phyloP scores from a whole-genome alignment of 805 yeast species.

The Metschnikowia hibisci region DNA sequence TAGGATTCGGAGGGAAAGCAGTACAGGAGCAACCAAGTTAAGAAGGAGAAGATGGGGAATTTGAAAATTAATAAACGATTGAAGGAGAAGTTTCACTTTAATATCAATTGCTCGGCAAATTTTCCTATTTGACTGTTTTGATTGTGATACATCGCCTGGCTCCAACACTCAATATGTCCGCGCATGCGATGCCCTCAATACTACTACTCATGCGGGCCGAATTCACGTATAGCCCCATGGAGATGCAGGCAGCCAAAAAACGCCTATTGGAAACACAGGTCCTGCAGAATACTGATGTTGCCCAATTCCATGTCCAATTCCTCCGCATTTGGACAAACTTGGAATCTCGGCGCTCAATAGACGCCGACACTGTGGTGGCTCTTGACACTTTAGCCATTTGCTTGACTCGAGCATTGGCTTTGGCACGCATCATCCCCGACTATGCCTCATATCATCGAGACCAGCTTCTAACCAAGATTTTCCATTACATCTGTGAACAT shows the following conservation, averaged over 20 bases:
- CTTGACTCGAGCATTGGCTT: constrained; percentile 46
- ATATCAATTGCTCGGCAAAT: no score
- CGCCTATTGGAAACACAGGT: constrained; percentile 5
- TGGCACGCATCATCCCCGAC: neutral
- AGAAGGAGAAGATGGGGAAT: no score
- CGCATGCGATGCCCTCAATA: constrained; percentile 3
- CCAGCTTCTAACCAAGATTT: constrained; percentile 21
- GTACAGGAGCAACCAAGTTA: no score
- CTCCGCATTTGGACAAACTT: neutral
- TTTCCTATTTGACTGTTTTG: no score
- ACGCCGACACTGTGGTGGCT: constrained; percentile 13
- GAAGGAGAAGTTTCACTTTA: no score
- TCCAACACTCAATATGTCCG: neutral
- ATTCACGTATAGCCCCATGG: neutral
- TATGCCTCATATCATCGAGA: neutral
- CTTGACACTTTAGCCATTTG: constrained; percentile 62
- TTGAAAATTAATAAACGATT: no score
- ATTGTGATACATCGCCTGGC: no score
- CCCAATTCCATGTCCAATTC: neutral
- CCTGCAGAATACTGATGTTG: constrained; percentile 1
- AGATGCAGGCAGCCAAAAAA: constrained; percentile 3
- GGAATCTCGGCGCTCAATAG: constrained; percentile 1
- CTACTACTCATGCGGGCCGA: neutral
- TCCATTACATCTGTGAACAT: constrained; percentile 57
- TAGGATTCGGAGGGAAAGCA: no score